phyloP scores from a whole-genome alignment of 495 filamentous ascomycete genomes.

The Staphylotrichum tortipilum region DNA sequence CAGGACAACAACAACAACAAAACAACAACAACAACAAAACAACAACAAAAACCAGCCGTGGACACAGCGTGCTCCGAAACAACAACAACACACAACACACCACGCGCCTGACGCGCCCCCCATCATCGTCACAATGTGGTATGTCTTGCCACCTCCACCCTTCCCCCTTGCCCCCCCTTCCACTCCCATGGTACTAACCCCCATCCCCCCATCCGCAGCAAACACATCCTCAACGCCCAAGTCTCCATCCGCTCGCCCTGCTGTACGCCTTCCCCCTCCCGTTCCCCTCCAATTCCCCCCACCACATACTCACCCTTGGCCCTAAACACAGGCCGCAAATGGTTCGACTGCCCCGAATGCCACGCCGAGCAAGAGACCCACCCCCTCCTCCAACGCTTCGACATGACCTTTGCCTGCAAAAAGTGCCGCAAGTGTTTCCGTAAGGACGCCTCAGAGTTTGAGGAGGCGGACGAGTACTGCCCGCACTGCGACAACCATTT shows the following conservation, averaged over 20 bases:
- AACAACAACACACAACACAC: too few relatives aligned
- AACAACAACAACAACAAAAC: too few relatives aligned
- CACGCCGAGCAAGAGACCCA: slow-evolving; percentile 76
- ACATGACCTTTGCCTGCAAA: slow-evolving; percentile 95
- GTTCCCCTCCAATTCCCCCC: neutral
- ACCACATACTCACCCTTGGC: neutral
- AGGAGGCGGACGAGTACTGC: slow-evolving; percentile 97
- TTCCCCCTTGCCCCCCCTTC: neutral
- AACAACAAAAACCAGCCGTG: too few relatives aligned
- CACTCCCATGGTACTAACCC: too few relatives aligned
- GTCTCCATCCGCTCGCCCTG: slow-evolving; percentile 91
- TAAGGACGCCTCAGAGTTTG: slow-evolving; percentile 83
- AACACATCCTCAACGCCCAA: slow-evolving; percentile 97
- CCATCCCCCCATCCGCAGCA: slow-evolving; percentile 37
- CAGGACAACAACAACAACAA: too few relatives aligned
- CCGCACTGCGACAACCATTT: slow-evolving; percentile 99
- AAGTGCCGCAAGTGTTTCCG: slow-evolving; percentile 98
- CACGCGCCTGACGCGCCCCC: too few relatives aligned
- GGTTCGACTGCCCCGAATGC: slow-evolving; percentile 98
- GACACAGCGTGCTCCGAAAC: too few relatives aligned
- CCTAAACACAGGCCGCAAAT: slow-evolving; percentile 62
- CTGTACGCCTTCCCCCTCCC: slow-evolving; percentile 45
- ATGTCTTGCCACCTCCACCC: slow-evolving; percentile 2
- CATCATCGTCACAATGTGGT: slow-evolving; percentile 19
- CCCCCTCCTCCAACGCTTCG: slow-evolving; percentile 60